Conservation (phyloP, 108 stramenopile species). For the Bacterosira constricta region DNA sequence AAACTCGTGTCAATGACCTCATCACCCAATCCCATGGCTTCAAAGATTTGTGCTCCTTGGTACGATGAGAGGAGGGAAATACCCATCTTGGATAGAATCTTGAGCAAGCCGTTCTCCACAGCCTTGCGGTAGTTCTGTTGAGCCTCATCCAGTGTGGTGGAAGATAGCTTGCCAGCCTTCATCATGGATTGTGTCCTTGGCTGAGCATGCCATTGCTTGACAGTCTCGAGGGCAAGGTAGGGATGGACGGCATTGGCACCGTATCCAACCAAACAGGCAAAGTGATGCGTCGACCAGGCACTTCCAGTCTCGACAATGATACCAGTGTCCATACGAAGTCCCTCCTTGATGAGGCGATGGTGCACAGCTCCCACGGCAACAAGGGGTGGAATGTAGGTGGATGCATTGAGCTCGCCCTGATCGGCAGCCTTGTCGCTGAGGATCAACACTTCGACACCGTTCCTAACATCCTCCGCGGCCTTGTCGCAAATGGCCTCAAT, state of each 20-base stretch:
- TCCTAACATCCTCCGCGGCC: slow-evolving; percentile 82
- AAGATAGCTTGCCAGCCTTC: slow-evolving; percentile 79
- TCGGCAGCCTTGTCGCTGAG: slow-evolving; percentile 85
- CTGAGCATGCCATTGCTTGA: slow-evolving; percentile 85
- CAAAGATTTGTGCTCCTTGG: slow-evolving; percentile 96
- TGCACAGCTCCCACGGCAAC: slow-evolving; percentile 96
- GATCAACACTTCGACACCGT: slow-evolving; percentile 88
- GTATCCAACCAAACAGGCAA: slow-evolving; percentile 93
- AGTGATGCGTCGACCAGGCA: slow-evolving; percentile 94
- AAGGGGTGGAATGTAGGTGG: slow-evolving; percentile 91
- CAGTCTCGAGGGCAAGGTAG: slow-evolving; percentile 93
- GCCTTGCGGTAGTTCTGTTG: slow-evolving; percentile 92
- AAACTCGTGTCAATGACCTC: slow-evolving; percentile 91
- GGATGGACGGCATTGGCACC: slow-evolving; percentile 97
- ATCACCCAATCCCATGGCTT: slow-evolving; percentile 91
- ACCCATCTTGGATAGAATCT: slow-evolving; percentile 96
- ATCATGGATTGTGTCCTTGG: slow-evolving; percentile 87
- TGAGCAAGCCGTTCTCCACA: slow-evolving; percentile 91
- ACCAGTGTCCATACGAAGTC: slow-evolving; percentile 91
- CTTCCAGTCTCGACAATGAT: slow-evolving; percentile 93
- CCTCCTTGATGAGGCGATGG: slow-evolving; percentile 92
- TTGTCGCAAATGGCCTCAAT: slow-evolving; percentile 85
- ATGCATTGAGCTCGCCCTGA: slow-evolving; percentile 59
- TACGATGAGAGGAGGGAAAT: slow-evolving; percentile 94
- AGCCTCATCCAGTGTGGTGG: slow-evolving; percentile 75